Evolutionary conservation across 2,329 filamentous ascomycete species (phyloP), one percentile per base, ranked within the genome.

Genomic region (Venturia nashicola): DNA sequence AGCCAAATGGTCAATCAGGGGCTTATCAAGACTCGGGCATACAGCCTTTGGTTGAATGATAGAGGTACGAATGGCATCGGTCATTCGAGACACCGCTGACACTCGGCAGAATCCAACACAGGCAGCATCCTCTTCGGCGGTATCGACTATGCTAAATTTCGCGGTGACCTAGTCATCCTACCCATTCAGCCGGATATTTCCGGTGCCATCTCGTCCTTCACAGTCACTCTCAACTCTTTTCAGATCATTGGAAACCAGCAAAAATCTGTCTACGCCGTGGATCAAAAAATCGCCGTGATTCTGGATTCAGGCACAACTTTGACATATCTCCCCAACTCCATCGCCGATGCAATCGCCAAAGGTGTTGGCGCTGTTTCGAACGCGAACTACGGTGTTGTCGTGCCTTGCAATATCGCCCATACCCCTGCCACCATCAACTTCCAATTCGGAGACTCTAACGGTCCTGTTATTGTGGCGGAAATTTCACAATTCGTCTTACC

Each of bases 71-170:
- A n/a, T 20, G n/a, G 14, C 46, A 34, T n/a, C 16, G 9, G 18
- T 16, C 3, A 51, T 40, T 11, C 9, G 43, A 46, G 23, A 14
- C 48, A 18, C 5, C 18, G n/a, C 61, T 63, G 40, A 63, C 16
- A 14, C 5, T 16, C 8, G 43, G n/a, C 39, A 54, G 79, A 83
- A 61, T 80, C 88, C 0, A 85, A 80, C 65, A 86, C 81, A 1
- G 90, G 90, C 46, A 87, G 78, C 68, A 86, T 93, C 65, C 77
- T 93, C 1, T 94, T 93, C 68, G 90, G 90, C 51, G 90, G 88
- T 20, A 84, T 92, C 65, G 89, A 93, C 71, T 89, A 84, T 0
- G 82, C 80, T 65, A 92, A 92, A 72, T 94, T 85, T 74, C 72
- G 78, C 0, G 89, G 88, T 59, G 73, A 82, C 2, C 78, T 92